These are phyloP conservation scores for Leccinum aurantiacum DNA, from an alignment of 768 basidiomycete genomes.

Conservation along the genomic window DNA sequence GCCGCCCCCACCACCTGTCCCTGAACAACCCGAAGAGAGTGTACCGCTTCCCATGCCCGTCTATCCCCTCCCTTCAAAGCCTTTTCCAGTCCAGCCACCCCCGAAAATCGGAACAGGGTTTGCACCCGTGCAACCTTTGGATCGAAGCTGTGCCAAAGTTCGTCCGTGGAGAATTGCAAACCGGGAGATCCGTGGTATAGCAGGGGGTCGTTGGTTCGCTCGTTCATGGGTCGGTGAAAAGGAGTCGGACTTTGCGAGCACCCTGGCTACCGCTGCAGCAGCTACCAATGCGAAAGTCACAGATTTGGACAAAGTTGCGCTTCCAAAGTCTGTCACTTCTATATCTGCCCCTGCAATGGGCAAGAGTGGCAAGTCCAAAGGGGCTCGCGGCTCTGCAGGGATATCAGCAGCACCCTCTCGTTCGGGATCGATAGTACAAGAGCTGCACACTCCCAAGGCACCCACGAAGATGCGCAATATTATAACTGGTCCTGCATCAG, in stretches of 20 bases:
- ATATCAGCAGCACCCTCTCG: slow-evolving; percentile 57
- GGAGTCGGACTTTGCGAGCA: slow-evolving; percentile 62
- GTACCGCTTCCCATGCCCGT: slow-evolving; percentile 56
- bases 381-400: slow-evolving; percentile 35
- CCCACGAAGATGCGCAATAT: slow-evolving; percentile 70
- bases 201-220: slow-evolving; percentile 79
- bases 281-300: slow-evolving; percentile 28
- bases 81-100: slow-evolving; percentile 78
- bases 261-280: slow-evolving; percentile 30
- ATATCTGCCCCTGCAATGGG: slow-evolving; percentile 44
- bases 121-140: slow-evolving; percentile 64
- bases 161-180: slow-evolving; percentile 74
- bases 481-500: slow-evolving; percentile 50
- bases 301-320: slow-evolving; percentile 29
- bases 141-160: slow-evolving; percentile 58
- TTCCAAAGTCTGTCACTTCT: slow-evolving; percentile 43
- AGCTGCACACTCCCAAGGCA: slow-evolving; percentile 44
- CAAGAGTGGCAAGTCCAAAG: slow-evolving; percentile 45
- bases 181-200: slow-evolving; percentile 79
- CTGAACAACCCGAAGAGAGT: slow-evolving; percentile 43
- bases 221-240: slow-evolving; percentile 84
- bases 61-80: slow-evolving; percentile 80
- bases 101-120: slow-evolving; percentile 75
- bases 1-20: slow-evolving; percentile 30
- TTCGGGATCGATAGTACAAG: slow-evolving; percentile 53